These are phyloP conservation scores for Cyclostephanos invisitatus DNA, from an alignment of 108 stramenopile genomes.

Conservation along the genomic window DNA sequence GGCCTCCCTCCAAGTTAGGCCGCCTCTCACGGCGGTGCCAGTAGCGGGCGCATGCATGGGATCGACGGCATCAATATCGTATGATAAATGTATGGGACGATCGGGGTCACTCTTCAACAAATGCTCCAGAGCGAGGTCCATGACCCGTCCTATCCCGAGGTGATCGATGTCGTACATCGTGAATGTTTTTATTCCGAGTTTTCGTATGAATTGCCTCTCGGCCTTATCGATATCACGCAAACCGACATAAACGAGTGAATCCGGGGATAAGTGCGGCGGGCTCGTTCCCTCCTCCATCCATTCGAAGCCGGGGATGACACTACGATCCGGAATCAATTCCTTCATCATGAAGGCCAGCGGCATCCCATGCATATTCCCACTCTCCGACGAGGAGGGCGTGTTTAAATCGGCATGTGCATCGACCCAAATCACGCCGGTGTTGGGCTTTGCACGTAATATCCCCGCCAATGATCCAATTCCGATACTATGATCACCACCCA, in stretches of 20 bases:
- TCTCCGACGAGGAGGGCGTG: slow-evolving; percentile 84
- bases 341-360: slow-evolving; percentile 94
- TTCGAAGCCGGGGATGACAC: slow-evolving; percentile 86
- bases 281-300: slow-evolving; percentile 62
- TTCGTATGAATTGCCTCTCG: slow-evolving; percentile 83
- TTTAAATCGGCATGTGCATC: slow-evolving; percentile 99
- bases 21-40: slow-evolving; percentile 97
- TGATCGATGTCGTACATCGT: slow-evolving; percentile 98
- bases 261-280: slow-evolving; percentile 57
- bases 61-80: slow-evolving; percentile 99
- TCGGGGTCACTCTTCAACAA: slow-evolving; percentile 68
- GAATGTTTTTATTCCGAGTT: slow-evolving; percentile 83
- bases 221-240: slow-evolving; percentile 93
- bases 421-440: slow-evolving; percentile 97
- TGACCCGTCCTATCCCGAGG: slow-evolving; percentile 94
- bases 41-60: slow-evolving; percentile 96
- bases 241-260: slow-evolving; percentile 95
- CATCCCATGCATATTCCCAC: slow-evolving; percentile 99
- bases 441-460: slow-evolving; percentile 78
- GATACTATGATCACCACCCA: slow-evolving; percentile 98
- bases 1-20: slow-evolving; percentile 97
- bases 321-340: slow-evolving; percentile 68
- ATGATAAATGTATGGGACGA: slow-evolving; percentile 86
- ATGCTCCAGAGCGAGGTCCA: slow-evolving; percentile 92
- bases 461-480: slow-evolving; percentile 94